Conservation (phyloP, 805 yeast genomes). For the Wickerhamomyces bovis region DNA sequence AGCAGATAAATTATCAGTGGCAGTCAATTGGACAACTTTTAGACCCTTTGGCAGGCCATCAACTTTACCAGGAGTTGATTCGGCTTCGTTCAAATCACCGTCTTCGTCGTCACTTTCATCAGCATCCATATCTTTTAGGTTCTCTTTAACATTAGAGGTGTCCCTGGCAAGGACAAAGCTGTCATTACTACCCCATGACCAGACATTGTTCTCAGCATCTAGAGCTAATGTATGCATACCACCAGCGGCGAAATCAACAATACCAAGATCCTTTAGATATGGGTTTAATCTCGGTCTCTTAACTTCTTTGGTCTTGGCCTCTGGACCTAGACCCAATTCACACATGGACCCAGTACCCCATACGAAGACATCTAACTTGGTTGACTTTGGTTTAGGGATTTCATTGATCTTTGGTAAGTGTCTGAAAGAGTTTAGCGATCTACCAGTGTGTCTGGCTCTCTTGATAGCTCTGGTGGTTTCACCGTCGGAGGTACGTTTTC, state of each 20-base stretch:
- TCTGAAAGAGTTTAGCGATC: slow-evolving; percentile 23
- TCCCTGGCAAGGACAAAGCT: slow-evolving; percentile 88
- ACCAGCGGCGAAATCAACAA: slow-evolving; percentile 88
- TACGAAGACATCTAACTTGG: slow-evolving; percentile 68
- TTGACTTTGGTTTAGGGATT: slow-evolving; percentile 18
- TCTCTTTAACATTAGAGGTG: slow-evolving; percentile 59
- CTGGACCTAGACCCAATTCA: slow-evolving; percentile 95
- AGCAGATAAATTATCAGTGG: slow-evolving; percentile 88
- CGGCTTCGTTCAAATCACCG: slow-evolving; percentile 82
- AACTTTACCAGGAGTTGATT: slow-evolving; percentile 82
- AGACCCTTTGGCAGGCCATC: slow-evolving; percentile 54
- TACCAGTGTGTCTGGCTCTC: slow-evolving; percentile 24
- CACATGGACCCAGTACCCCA: slow-evolving; percentile 98
- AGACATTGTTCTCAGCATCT: slow-evolving; percentile 68
- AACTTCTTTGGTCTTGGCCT: slow-evolving; percentile 85
- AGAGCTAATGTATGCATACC: slow-evolving; percentile 92
- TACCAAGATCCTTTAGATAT: slow-evolving; percentile 58
- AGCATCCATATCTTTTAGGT: slow-evolving; percentile 61
- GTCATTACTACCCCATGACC: slow-evolving; percentile 99
- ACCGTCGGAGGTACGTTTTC: slow-evolving; percentile 21
- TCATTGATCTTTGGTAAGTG: slow-evolving; percentile 23
- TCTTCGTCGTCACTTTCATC: slow-evolving; percentile 53
- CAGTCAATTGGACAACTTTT: slow-evolving; percentile 74
- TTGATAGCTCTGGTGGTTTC: slow-evolving; percentile 13
- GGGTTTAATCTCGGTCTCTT: slow-evolving; percentile 94